Percentiles rank a stretch among this genome's conserved stretches.
These are phyloP conservation scores for Rhodamnia argentea DNA, from an alignment of 345 rosid species.

Conservation along the genomic window DNA sequence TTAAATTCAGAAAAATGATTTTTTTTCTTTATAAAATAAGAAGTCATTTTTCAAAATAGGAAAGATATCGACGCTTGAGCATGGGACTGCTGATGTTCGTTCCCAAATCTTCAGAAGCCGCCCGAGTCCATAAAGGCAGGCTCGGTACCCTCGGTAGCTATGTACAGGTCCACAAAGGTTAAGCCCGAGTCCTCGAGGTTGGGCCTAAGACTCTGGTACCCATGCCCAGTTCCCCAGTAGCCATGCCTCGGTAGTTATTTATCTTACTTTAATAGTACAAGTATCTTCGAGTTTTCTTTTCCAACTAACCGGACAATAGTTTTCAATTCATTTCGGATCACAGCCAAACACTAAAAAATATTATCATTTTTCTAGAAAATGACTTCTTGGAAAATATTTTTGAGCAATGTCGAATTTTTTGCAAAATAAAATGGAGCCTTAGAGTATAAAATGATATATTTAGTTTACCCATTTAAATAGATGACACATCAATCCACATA, in stretches of 20 bases:
- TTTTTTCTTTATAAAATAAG: not conserved
- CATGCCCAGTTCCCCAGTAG: not conserved
- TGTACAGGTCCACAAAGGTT: not conserved
- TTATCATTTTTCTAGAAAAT: not conserved
- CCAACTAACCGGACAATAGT: not conserved
- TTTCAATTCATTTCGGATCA: not conserved
- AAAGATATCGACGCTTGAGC: not conserved
- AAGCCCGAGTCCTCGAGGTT: too few relatives aligned
- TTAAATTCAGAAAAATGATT: not conserved
- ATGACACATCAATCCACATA: not conserved
- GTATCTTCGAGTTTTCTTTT: not conserved
- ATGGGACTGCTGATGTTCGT: rapidly evolving
- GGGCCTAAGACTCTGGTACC: not conserved
- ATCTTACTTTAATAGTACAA: not conserved
- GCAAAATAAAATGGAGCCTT: not conserved
- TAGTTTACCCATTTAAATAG: not conserved
- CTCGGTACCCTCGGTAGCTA: not conserved
- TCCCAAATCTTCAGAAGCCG: not conserved
- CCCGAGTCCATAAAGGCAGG: not conserved
- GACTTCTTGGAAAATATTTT: not conserved
- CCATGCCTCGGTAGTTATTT: not conserved
- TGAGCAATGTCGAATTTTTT: not conserved
- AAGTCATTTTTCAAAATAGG: not conserved
- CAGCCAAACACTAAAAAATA: not conserved
- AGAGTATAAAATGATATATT: not conserved